These are phyloP conservation scores for Xylariaceae sp. DNA, from an alignment of 2,329 filamentous ascomycete species.

Conservation along the genomic window DNA sequence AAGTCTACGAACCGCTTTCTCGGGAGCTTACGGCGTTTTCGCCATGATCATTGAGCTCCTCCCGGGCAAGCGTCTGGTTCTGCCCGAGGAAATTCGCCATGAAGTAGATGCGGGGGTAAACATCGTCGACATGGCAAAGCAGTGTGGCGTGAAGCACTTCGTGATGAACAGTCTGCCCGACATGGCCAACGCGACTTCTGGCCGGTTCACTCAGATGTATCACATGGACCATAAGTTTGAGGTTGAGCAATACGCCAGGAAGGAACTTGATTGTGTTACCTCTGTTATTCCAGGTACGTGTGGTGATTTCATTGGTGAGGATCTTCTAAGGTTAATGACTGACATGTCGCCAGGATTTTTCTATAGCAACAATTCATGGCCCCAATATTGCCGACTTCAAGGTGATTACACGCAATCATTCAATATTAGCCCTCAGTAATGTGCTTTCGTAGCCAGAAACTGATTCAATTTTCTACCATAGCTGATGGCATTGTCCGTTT, in stretches of 20 bases:
- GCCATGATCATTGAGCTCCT: conserved; percentile 4
- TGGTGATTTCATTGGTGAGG: neutral
- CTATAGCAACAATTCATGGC: conserved; percentile 8
- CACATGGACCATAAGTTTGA: conserved; percentile 13
- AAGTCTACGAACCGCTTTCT: conserved; percentile 6
- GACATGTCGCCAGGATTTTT: conserved; percentile 7
- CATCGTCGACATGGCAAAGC: conserved; percentile 7
- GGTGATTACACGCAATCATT: conserved; percentile 5
- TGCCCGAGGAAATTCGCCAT: conserved; percentile 6
- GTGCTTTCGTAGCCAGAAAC: neutral
- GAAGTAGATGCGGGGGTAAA: conserved; percentile 8
- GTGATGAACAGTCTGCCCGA: conserved; percentile 9
- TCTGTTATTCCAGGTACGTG: conserved; percentile 8
- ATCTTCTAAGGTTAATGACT: neutral
- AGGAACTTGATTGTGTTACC: conserved; percentile 10
- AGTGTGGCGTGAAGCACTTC: conserved; percentile 11
- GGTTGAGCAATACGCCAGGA: conserved; percentile 11
- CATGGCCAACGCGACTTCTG: conserved; percentile 7
- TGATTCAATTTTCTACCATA: conserved; percentile 4
- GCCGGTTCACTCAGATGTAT: conserved; percentile 10
- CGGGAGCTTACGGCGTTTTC: conserved; percentile 9
- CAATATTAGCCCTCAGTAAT: neutral
- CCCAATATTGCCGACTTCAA: conserved; percentile 10
- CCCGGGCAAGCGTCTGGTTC: conserved; percentile 2
- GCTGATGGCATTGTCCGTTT: conserved; percentile 11